Evolutionary conservation across 768 basidiomycete species (phyloP).

Genomic region (Suillus sp.): DNA sequence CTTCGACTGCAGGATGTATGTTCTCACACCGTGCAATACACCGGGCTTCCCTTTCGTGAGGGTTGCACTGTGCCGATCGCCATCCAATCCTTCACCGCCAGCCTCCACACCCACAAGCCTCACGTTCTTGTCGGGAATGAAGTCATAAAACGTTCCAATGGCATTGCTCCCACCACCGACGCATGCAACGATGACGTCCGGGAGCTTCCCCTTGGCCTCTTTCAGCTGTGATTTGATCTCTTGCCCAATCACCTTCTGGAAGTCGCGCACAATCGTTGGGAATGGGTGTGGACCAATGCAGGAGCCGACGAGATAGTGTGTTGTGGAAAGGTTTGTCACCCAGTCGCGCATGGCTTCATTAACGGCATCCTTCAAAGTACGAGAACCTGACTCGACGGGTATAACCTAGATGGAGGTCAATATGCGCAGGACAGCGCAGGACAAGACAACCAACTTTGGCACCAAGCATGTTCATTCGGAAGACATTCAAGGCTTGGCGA

Average conservation of each 20-base stretch:
- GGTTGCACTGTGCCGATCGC: slow-evolving; percentile 89
- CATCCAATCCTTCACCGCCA: slow-evolving; percentile 92
- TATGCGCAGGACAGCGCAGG: not conserved
- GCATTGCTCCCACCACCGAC: slow-evolving; percentile 98
- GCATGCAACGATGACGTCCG: slow-evolving; percentile 93
- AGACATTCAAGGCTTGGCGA: slow-evolving; percentile 95
- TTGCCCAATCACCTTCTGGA: slow-evolving; percentile 91
- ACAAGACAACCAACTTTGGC: slow-evolving; percentile 58
- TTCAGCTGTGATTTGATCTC: slow-evolving; percentile 91
- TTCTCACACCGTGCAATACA: slow-evolving; percentile 93
- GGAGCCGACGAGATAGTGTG: slow-evolving; percentile 97
- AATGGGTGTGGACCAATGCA: slow-evolving; percentile 98
- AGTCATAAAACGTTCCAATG: slow-evolving; percentile 97
- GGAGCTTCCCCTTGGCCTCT: slow-evolving; percentile 77
- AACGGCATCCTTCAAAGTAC: slow-evolving; percentile 96
- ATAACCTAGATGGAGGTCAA: slow-evolving; percentile 63
- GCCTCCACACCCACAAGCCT: slow-evolving; percentile 94
- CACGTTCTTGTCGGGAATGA: slow-evolving; percentile 86
- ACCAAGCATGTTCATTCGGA: slow-evolving; percentile 97
- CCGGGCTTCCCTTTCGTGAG: slow-evolving; percentile 90
- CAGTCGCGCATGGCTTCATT: slow-evolving; percentile 99
- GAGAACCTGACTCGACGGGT: slow-evolving; percentile 90
- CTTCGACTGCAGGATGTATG: slow-evolving; percentile 88
- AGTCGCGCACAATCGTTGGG: slow-evolving; percentile 98
- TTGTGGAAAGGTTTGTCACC: slow-evolving; percentile 93